phyloP scores from a whole-genome alignment of 1,284 basidiomycete genomes.

The Ganoderma meredithae region DNA sequence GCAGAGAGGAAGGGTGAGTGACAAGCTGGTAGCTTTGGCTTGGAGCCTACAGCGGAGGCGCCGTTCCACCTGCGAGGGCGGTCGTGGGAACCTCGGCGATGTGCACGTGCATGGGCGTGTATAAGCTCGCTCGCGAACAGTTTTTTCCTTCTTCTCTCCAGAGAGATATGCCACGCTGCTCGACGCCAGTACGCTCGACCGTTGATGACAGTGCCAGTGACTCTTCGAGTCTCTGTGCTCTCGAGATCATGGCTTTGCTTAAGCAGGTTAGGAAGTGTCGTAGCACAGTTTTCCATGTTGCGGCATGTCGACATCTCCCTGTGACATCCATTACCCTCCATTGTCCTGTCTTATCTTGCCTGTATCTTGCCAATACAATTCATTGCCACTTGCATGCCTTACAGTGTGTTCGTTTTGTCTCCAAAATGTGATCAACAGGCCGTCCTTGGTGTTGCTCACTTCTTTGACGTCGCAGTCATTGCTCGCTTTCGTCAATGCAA shows the following conservation, averaged over 20 bases:
- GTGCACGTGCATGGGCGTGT: constrained; percentile 24
- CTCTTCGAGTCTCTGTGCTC: constrained; percentile 46
- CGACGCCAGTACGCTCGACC: constrained; percentile 46
- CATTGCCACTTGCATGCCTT: too few relatives aligned
- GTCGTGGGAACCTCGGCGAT: constrained; percentile 24
- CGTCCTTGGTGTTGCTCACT: too few relatives aligned
- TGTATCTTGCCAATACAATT: too few relatives aligned
- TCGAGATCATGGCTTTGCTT: constrained; percentile 43
- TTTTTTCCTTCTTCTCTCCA: constrained; percentile 31
- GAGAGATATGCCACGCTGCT: constrained; percentile 52
- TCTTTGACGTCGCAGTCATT: too few relatives aligned
- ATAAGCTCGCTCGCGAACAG: constrained; percentile 24
- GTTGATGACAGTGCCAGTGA: constrained; percentile 52
- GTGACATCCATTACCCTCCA: constrained; percentile 40
- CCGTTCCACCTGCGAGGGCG: neutral
- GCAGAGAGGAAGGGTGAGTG: constrained; percentile 21
- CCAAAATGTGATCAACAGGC: too few relatives aligned
- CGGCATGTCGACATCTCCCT: constrained; percentile 51
- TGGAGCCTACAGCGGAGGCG: constrained; percentile 8
- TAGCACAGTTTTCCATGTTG: constrained; percentile 43
- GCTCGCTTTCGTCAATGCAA: too few relatives aligned
- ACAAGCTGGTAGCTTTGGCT: constrained; percentile 16
- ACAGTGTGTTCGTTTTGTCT: neutral
- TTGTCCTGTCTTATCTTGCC: neutral
- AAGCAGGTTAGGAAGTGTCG: constrained; percentile 53